A percentile compares a stretch with the other conserved stretches of the same genome.
These are phyloP conservation scores for Colletotrichum sidae DNA, from an alignment of 2,329 filamentous ascomycete genomes.

Conservation along the genomic window DNA sequence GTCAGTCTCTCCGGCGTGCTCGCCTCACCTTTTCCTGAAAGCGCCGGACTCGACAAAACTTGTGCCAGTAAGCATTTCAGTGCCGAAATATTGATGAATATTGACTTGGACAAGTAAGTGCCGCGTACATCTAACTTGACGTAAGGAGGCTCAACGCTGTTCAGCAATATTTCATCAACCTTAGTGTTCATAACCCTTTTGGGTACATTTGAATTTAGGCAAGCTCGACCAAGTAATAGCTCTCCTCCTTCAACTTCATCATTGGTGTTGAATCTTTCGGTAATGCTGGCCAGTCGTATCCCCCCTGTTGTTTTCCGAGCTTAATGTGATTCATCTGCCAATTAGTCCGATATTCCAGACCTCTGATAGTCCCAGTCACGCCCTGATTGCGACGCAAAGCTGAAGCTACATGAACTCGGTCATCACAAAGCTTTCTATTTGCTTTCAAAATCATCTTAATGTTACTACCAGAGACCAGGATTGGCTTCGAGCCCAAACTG, in stretches of 20 bases:
- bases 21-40: background rate
- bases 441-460: constrained; percentile 25
- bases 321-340: background rate
- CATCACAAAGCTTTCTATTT: constrained; percentile 18
- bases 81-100: background rate
- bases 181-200: background rate
- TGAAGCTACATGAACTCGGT: constrained; percentile 14
- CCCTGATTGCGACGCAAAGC: background rate
- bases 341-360: background rate
- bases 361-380: background rate
- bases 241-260: background rate
- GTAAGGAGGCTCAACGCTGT: background rate
- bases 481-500: constrained; percentile 21
- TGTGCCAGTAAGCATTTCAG: background rate
- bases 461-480: constrained; percentile 19
- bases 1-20: background rate
- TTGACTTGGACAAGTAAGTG: background rate
- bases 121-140: background rate
- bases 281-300: background rate
- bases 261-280: background rate
- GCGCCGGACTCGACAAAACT: background rate
- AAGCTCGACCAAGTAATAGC: no score
- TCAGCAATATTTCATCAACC: background rate
- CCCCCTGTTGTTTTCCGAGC: background rate
- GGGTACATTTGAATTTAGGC: background rate